These are phyloP conservation scores for Aspergillus brasiliensis DNA, from an alignment of 2,329 filamentous ascomycete genomes.

Conservation along the genomic window DNA sequence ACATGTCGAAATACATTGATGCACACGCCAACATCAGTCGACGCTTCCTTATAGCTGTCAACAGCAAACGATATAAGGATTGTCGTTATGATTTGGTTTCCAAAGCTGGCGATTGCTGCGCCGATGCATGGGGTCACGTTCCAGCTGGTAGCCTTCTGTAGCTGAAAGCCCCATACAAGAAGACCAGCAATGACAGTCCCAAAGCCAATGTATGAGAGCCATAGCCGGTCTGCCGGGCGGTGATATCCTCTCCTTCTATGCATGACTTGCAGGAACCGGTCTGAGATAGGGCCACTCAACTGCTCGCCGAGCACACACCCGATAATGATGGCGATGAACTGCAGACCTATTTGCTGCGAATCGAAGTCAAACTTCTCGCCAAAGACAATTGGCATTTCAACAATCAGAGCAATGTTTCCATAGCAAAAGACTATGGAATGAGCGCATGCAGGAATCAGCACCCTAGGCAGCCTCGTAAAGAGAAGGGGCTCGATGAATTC, in stretches of 20 bases:
- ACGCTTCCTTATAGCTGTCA: conserved; percentile 57
- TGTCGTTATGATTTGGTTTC: conserved; percentile 64
- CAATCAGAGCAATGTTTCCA: conserved; percentile 54
- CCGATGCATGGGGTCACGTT: conserved; percentile 61
- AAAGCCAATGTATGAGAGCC: conserved; percentile 59
- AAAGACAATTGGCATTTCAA: conserved; percentile 63
- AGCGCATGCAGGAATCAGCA: conserved; percentile 53
- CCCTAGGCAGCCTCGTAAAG: conserved; percentile 46
- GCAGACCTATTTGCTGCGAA: conserved; percentile 59
- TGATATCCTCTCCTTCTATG: conserved; percentile 28
- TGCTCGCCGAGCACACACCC: conserved; percentile 62
- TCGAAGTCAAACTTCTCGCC: conserved; percentile 58
- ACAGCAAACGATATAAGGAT: conserved; percentile 63
- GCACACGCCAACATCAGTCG: conserved; percentile 60
- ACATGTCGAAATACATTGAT: conserved; percentile 59
- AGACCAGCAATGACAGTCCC: conserved; percentile 55
- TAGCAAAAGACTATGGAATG: conserved; percentile 61
- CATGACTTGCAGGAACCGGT: conserved; percentile 53
- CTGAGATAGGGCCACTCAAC: conserved; percentile 56
- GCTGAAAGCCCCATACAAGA: conserved; percentile 57
- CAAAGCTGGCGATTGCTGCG: conserved; percentile 54
- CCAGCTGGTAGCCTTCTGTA: conserved; percentile 52
- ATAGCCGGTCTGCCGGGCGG: conserved; percentile 56
- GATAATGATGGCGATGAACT: conserved; percentile 60
- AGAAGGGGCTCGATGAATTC: conserved; percentile 55